A percentile compares a stretch with the other conserved stretches of the same genome.
Conservation (phyloP, 495 filamentous ascomycete species). For the Clohesyomyces aquaticus region DNA sequence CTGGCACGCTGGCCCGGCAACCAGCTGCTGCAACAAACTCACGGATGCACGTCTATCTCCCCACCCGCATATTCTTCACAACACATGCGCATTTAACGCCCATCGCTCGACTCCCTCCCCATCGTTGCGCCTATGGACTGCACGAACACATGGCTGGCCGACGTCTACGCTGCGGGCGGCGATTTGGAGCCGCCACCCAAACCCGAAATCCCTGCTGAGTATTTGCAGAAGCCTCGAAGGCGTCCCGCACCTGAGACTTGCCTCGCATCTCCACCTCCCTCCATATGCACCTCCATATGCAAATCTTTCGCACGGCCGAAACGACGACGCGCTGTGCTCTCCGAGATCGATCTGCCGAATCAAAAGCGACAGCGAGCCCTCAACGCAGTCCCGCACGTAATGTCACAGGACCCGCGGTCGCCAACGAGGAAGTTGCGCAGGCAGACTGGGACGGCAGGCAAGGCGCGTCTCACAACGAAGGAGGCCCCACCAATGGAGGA, state of each 20-base stretch:
- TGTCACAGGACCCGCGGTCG: slow-evolving; percentile 15
- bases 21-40: too few relatives aligned
- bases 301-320: slow-evolving; percentile 18
- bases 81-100: too few relatives aligned
- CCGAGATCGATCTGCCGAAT: slow-evolving; percentile 31
- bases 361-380: slow-evolving; percentile 28
- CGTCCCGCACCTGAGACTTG: slow-evolving; percentile 17
- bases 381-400: slow-evolving; percentile 4
- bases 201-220: slow-evolving; percentile 27
- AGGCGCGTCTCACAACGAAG: slow-evolving; percentile 22
- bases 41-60: too few relatives aligned
- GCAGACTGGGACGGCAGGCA: slow-evolving; percentile 15
- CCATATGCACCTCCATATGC: slow-evolving; percentile 8
- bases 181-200: slow-evolving; percentile 29
- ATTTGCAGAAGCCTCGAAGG: slow-evolving; percentile 34
- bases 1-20: too few relatives aligned
- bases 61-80: too few relatives aligned
- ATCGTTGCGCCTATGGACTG: slow-evolving; percentile 15
- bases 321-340: slow-evolving; percentile 25
- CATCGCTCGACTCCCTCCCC: too few relatives aligned
- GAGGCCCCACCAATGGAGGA: slow-evolving; percentile 13
- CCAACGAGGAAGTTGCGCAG: slow-evolving; percentile 24
- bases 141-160: slow-evolving; percentile 29
- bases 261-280: slow-evolving; percentile 22
- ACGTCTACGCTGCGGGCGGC: slow-evolving; percentile 24